Evolutionary conservation across 106 monocot genomes (phyloP).

Genomic region (Platanthera guangdongensis): DNA sequence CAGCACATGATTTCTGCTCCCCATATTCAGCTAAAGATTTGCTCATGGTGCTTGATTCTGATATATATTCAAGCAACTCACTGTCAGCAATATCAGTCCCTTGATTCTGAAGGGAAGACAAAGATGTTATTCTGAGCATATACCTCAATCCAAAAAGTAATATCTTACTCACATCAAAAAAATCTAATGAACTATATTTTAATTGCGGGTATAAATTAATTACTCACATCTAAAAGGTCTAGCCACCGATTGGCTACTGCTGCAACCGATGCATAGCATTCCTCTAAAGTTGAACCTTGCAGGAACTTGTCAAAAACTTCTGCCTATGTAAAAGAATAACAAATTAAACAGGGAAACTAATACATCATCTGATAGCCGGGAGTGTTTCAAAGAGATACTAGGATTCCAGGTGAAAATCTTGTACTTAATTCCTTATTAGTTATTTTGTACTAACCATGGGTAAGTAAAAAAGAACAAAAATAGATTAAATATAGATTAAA

Average conservation of each 20-base stretch:
- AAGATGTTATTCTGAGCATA: background rate
- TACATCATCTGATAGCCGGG: no score
- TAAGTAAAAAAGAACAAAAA: no score
- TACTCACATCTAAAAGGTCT: constrained; percentile 93
- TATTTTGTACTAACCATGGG: background rate
- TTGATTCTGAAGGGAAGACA: constrained; percentile 58
- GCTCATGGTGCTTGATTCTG: constrained; percentile 99
- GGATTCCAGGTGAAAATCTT: background rate
- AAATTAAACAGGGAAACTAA: constrained; percentile 1
- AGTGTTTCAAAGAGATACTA: background rate
- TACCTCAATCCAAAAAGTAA: background rate
- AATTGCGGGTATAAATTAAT: background rate
- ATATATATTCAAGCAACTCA: constrained; percentile 96
- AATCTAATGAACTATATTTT: background rate
- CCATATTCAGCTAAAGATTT: constrained; percentile 95
- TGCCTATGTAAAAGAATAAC: constrained; percentile 38
- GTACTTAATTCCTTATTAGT: background rate
- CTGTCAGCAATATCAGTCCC: constrained; percentile 89
- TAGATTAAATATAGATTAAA: background rate
- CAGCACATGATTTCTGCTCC: constrained; percentile 89
- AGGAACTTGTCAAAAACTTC: constrained; percentile 99
- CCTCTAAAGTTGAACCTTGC: constrained; percentile 74
- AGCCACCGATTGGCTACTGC: constrained; percentile 94
- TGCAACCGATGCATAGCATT: constrained; percentile 94
- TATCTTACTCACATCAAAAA: no score